Base-by-base conservation (phyloP, 148 eudicot species). In the Silene uniflora region DNA sequence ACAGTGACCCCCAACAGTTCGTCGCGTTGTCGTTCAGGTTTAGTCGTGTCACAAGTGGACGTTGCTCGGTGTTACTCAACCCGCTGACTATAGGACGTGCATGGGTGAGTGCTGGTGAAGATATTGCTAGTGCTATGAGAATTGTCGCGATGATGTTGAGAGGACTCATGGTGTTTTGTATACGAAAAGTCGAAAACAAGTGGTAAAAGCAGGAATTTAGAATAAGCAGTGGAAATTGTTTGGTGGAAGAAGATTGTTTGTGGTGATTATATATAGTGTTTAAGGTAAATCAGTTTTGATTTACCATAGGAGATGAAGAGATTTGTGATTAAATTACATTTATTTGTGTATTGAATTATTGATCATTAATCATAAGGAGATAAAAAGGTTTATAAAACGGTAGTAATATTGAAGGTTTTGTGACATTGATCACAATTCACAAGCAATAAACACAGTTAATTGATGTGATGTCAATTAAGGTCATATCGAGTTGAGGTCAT, bases 1-100 rank as follows among this genome's bases (percentile, higher is more conserved):
- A 78, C 77, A 90, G 52, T 7, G 89, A 79, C 4, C 77, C 89
- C 91, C 95, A 90, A 52, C 90, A 90, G 17, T 47, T 82, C 4
- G 77, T 62, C 6, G 79, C 61, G 67, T 69, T 77, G 5, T 12
- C 75, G 3, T 62, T 74, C 27, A 63, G 62, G 64, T 77, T 77
- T 23, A 81, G 49, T 16, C 84, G 69, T 52, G 66, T 17, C 47
- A 32, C 22, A 4, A 69, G 67, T 2, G 62, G 2, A 16, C 5
- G 19, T n/a, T 75, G 62, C 74, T 79, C 70, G 17, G 12, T 67
- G 42, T n/a, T 0, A 42, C 7, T 67, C 0, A 16, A 3, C 1
- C 9, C 23, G 47, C 47, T 66, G n/a, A 7, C 6, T 17, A 78
- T 14, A 11, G 52, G 56, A 27, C 82, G 74, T 12, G 82, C 55